Evolutionary conservation across 179 eudicot genomes (phyloP).

Genomic region (Beta corolliflora): DNA sequence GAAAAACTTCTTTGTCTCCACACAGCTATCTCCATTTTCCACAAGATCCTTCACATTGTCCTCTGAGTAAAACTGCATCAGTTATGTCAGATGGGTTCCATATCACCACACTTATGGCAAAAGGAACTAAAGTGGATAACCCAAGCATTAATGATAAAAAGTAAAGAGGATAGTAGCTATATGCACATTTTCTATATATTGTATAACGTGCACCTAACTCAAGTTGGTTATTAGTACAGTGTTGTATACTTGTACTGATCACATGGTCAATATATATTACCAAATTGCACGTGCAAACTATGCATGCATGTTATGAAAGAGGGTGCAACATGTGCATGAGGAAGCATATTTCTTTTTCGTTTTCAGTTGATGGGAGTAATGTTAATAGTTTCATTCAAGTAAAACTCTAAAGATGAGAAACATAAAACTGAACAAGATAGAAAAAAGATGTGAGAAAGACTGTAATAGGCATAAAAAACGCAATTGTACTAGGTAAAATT

Average conservation of each 20-base stretch:
- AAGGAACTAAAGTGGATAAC: neutral
- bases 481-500: neutral
- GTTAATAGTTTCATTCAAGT: neutral
- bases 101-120: neutral
- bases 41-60: constrained; percentile 37
- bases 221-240: too few relatives aligned
- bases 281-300: neutral
- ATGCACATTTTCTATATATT: neutral
- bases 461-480: neutral
- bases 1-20: constrained; percentile 67
- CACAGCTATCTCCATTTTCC: constrained; percentile 50
- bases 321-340: neutral
- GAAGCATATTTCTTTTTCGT: neutral
- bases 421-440: neutral
- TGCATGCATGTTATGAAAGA: neutral
- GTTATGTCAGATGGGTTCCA: constrained; percentile 11
- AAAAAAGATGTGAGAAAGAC: neutral
- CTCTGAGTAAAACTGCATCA: constrained; percentile 64
- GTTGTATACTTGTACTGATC: neutral
- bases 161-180: neutral
- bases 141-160: neutral
- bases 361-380: neutral
- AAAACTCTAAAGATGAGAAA: neutral
- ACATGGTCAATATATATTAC: neutral
- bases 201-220: neutral